Percentiles rank a stretch among this genome's conserved stretches.
These are phyloP conservation scores for Cutaneotrichosporon mucoides DNA, from an alignment of 1,284 basidiomycete genomes.

Conservation along the genomic window DNA sequence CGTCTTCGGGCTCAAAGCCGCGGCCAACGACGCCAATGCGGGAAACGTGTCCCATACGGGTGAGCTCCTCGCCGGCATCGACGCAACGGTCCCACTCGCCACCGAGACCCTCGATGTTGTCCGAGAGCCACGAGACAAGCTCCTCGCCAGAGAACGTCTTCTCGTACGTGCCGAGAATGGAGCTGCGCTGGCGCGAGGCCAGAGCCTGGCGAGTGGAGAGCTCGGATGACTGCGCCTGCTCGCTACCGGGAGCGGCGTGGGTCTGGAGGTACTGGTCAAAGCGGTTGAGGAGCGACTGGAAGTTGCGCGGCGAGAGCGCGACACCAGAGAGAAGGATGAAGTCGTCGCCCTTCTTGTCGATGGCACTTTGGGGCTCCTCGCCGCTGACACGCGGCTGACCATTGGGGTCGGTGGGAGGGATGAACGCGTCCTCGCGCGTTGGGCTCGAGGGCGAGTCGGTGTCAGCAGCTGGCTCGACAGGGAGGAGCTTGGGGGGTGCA, in stretches of 20 bases:
- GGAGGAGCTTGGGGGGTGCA: background rate
- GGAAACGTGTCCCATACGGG: conserved; percentile 67
- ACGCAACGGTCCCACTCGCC: conserved; percentile 71
- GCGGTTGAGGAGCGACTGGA: conserved; percentile 64
- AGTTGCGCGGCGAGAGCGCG: conserved; percentile 58
- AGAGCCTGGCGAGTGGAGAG: conserved; percentile 54
- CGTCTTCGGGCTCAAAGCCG: conserved; percentile 43
- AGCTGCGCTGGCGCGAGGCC: conserved; percentile 64
- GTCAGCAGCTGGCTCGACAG: background rate
- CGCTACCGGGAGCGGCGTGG: conserved; percentile 37
- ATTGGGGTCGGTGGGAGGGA: conserved; percentile 38
- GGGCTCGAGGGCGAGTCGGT: conserved; percentile 26
- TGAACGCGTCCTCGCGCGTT: conserved; percentile 38
- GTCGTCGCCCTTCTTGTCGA: conserved; percentile 19
- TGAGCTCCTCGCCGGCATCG: conserved; percentile 70
- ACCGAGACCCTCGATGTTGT: conserved; percentile 64
- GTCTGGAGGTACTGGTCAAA: conserved; percentile 43
- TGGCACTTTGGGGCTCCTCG: conserved; percentile 18
- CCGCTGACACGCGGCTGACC: conserved; percentile 30
- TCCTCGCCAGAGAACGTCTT: conserved; percentile 80
- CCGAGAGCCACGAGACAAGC: conserved; percentile 67
- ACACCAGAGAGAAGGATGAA: conserved; percentile 71
- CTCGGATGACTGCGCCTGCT: conserved; percentile 7
- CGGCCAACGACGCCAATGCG: conserved; percentile 58
- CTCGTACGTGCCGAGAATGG: conserved; percentile 79